Conservation (phyloP, 106 monocot species). For the Acanthochlamys bracteata region DNA sequence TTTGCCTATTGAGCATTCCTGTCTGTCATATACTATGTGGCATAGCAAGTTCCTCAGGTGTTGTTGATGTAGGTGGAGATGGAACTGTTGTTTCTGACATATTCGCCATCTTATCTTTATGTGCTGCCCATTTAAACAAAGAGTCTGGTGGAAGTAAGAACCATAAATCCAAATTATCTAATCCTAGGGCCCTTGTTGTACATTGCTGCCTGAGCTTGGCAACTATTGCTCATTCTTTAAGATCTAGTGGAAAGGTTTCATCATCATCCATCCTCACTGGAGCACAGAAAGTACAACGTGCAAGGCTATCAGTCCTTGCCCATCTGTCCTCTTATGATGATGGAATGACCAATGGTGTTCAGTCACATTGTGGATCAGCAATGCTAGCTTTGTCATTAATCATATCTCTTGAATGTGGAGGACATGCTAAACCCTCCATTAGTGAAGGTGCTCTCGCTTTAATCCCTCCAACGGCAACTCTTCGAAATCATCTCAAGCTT, state of each 20-base stretch:
- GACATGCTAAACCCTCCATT: constrained; percentile 34
- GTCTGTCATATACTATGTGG: constrained; percentile 56
- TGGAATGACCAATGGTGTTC: constrained; percentile 33
- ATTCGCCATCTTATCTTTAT: constrained; percentile 62
- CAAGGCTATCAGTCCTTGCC: constrained; percentile 72
- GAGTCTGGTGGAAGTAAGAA: constrained; percentile 53
- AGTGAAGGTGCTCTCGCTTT: constrained; percentile 54
- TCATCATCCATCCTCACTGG: constrained; percentile 54
- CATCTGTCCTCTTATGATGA: constrained; percentile 65
- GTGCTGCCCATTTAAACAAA: constrained; percentile 64
- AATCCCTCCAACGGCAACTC: constrained; percentile 72
- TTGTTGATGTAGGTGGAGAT: constrained; percentile 57
- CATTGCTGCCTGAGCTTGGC: constrained; percentile 76
- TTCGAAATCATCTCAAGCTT: constrained; percentile 47
- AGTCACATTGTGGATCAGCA: constrained; percentile 73
- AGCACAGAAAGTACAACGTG: constrained; percentile 69
- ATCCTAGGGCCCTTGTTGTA: constrained; percentile 63
- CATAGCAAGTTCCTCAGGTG: constrained; percentile 33
- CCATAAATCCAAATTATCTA: constrained; percentile 67
- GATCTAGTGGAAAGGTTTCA: constrained; percentile 32
- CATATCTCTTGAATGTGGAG: constrained; percentile 55
- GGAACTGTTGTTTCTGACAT: constrained; percentile 70
- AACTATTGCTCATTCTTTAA: constrained; percentile 52
- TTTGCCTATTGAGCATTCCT: constrained; percentile 39
- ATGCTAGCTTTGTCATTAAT: constrained; percentile 86